Evolutionary conservation across 148 eudicot species (phyloP).

Genomic region (Simmondsia chinensis): DNA sequence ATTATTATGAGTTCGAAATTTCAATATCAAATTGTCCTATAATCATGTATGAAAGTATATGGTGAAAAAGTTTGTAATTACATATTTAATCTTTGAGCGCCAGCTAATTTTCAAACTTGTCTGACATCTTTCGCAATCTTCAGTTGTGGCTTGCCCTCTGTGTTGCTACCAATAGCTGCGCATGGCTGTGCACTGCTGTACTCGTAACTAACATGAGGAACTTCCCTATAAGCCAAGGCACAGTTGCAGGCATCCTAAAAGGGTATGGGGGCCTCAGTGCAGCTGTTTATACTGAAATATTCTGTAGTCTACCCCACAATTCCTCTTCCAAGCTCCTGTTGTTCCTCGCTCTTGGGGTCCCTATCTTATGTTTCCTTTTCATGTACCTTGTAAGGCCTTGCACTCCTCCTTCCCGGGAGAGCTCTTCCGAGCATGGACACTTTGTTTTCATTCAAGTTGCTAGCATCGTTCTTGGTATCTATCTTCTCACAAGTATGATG

Average conservation of each 20-base stretch:
- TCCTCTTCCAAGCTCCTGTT: conserved; percentile 57
- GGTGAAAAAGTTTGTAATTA: too few relatives aligned
- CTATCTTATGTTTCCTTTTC: conserved; percentile 41
- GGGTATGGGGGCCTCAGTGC: conserved; percentile 85
- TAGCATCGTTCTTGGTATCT: conserved; percentile 60
- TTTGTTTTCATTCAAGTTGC: conserved; percentile 70
- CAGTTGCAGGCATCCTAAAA: conserved; percentile 80
- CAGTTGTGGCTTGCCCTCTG: conserved; percentile 83
- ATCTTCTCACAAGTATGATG: conserved; percentile 54
- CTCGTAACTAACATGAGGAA: conserved; percentile 94
- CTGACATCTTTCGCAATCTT: too few relatives aligned
- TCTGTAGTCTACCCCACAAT: conserved; percentile 34
- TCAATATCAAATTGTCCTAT: too few relatives aligned
- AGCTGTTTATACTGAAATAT: conserved; percentile 73
- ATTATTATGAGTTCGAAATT: too few relatives aligned
- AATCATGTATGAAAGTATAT: too few relatives aligned
- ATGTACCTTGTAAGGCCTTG: conserved; percentile 81
- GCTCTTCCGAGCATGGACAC: conserved; percentile 47
- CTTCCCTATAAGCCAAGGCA: conserved; percentile 75
- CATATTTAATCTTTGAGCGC: too few relatives aligned
- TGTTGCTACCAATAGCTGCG: conserved; percentile 70
- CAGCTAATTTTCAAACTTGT: too few relatives aligned
- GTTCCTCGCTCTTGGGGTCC: conserved; percentile 70
- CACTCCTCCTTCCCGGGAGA: conserved; percentile 68
- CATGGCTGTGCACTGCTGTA: conserved; percentile 76